A percentile compares a stretch with the other conserved stretches of the same genome.
These are phyloP conservation scores for Fusarium bactridioides DNA, from an alignment of 2,329 filamentous ascomycete genomes.

Conservation along the genomic window DNA sequence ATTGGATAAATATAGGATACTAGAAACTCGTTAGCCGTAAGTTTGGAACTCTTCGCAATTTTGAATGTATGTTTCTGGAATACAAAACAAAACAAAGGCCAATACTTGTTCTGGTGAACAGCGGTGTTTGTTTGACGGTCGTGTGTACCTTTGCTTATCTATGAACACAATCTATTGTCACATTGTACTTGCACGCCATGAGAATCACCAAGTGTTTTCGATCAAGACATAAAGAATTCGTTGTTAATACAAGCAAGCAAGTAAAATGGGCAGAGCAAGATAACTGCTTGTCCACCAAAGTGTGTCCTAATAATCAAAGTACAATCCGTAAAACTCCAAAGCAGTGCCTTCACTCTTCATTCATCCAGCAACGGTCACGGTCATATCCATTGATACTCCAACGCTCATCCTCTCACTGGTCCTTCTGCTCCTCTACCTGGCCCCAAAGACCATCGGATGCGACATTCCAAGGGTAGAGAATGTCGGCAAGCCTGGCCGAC, in stretches of 20 bases:
- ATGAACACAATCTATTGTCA: not conserved
- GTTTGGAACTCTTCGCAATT: fast-evolving
- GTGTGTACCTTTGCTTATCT: not conserved
- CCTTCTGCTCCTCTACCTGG: not conserved
- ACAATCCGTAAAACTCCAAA: not conserved
- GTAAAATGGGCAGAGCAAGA: not conserved
- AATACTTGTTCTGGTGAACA: not conserved
- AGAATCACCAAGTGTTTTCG: fast-evolving
- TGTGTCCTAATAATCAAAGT: not conserved
- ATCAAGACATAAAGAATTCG: fast-evolving
- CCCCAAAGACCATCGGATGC: fast-evolving
- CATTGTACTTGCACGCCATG: fast-evolving
- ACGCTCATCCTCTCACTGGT: fast-evolving
- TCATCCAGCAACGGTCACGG: not conserved
- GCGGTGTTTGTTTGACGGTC: fast-evolving
- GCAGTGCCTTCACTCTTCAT: not conserved
- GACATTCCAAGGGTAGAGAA: fast-evolving
- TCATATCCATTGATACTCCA: not conserved
- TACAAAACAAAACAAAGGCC: not conserved
- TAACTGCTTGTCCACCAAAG: not conserved
- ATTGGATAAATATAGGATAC: fast-evolving
- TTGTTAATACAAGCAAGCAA: not conserved
- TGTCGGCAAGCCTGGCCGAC: fast-evolving
- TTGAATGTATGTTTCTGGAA: fast-evolving
- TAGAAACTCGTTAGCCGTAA: fast-evolving